A percentile compares a stretch with the other conserved stretches of the same genome.
Evolutionary conservation across 2,329 filamentous ascomycete genomes (phyloP).

Genomic region (Dactylellina haptotyla): DNA sequence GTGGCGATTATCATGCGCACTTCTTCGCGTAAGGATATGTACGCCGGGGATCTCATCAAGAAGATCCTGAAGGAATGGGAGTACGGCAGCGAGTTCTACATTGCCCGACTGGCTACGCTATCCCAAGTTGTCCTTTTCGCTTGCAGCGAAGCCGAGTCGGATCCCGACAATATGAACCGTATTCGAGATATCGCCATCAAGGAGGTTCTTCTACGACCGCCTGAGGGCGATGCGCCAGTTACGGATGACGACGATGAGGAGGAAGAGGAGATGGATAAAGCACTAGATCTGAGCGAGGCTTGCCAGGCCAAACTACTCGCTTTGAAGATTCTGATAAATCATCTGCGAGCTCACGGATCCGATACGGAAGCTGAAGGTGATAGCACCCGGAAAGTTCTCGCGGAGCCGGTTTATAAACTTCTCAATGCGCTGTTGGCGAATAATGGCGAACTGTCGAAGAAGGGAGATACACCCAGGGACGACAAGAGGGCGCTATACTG

Average conservation of each 20-base stretch:
- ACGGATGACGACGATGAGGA: conserved; percentile 69
- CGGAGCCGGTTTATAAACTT: conserved; percentile 78
- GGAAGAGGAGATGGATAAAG: conserved; percentile 74
- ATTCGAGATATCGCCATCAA: conserved; percentile 65
- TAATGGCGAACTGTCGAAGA: conserved; percentile 82
- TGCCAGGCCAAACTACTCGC: conserved; percentile 84
- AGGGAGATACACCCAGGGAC: conserved; percentile 76
- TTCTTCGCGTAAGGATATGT: conserved; percentile 80
- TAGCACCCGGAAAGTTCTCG: conserved; percentile 65
- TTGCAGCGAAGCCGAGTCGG: conserved; percentile 38
- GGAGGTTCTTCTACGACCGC: conserved; percentile 76
- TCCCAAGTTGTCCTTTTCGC: conserved; percentile 74
- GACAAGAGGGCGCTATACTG: conserved; percentile 85
- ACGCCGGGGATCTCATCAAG: conserved; percentile 82
- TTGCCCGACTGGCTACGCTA: conserved; percentile 68
- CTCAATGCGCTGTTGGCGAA: conserved; percentile 79
- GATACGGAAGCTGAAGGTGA: conserved; percentile 61
- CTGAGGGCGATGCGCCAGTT: conserved; percentile 64
- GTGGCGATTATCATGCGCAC: conserved; percentile 87
- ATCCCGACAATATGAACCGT: conserved; percentile 41
- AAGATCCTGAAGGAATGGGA: conserved; percentile 78
- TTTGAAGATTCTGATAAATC: conserved; percentile 85
- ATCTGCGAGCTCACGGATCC: conserved; percentile 70
- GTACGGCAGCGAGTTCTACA: conserved; percentile 77
- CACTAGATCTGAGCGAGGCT: conserved; percentile 59